Conservation (phyloP, 495 filamentous ascomycete genomes). For the Hyaloscypha variabilis region DNA sequence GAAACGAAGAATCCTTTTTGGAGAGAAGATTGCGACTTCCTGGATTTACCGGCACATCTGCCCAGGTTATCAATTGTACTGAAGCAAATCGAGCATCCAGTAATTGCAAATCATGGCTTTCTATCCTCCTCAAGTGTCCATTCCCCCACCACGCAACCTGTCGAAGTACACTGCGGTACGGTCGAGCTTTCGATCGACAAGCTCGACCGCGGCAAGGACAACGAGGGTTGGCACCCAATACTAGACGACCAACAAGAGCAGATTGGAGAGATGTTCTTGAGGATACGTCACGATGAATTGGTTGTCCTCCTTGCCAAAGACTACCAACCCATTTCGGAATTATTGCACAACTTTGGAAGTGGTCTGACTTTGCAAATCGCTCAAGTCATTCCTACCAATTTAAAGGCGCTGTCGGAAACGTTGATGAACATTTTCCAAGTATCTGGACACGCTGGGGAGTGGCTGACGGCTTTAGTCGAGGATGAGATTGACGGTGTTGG, state of each 20-base stretch:
- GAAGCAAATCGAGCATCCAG: slow-evolving; percentile 63
- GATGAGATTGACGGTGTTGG: slow-evolving; percentile 94
- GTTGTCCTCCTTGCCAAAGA: slow-evolving; percentile 85
- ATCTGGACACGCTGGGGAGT: slow-evolving; percentile 83
- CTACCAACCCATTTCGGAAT: slow-evolving; percentile 80
- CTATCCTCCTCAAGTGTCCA: slow-evolving; percentile 30
- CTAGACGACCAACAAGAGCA: slow-evolving; percentile 69
- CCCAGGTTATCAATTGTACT: slow-evolving; percentile 81
- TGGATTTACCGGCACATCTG: slow-evolving; percentile 78
- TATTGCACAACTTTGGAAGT: slow-evolving; percentile 82
- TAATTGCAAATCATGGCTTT: slow-evolving; percentile 28
- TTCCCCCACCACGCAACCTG: slow-evolving; percentile 22
- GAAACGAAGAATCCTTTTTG: slow-evolving; percentile 89
- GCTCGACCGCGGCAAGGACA: slow-evolving; percentile 73
- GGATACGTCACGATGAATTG: slow-evolving; percentile 79
- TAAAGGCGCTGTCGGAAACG: slow-evolving; percentile 80
- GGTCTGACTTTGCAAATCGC: slow-evolving; percentile 86
- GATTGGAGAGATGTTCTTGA: slow-evolving; percentile 87
- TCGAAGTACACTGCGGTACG: slow-evolving; percentile 61
- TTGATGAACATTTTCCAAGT: slow-evolving; percentile 96
- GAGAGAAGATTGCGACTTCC: slow-evolving; percentile 89
- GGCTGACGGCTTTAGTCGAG: slow-evolving; percentile 91
- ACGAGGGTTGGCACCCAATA: slow-evolving; percentile 90
- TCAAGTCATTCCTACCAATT: slow-evolving; percentile 71
- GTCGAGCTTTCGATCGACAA: slow-evolving; percentile 87